phyloP scores from a whole-genome alignment of 2,329 filamentous ascomycete genomes.

The Lecanicillium sp. region DNA sequence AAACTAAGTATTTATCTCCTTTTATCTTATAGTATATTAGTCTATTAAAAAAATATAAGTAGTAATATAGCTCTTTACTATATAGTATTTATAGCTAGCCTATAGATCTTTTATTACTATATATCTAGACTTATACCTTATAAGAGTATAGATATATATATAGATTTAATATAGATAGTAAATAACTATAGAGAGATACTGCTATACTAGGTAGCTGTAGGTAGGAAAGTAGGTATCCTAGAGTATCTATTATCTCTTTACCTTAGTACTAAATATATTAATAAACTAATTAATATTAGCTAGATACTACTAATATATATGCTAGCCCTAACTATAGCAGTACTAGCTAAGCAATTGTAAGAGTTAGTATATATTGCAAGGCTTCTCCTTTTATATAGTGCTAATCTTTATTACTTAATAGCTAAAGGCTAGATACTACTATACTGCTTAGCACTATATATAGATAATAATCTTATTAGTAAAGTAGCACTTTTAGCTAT shows the following conservation, averaged over 20 bases:
- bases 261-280: conserved; percentile 8
- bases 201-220: neutral
- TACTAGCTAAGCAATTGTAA: neutral
- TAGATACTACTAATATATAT: conserved; percentile 24
- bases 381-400: conserved; percentile 16
- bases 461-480: neutral
- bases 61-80: neutral
- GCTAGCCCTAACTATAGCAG: conserved; percentile 9
- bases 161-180: neutral
- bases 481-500: conserved; percentile 4
- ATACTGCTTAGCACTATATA: conserved; percentile 13
- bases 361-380: conserved; percentile 9
- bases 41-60: neutral
- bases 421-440: conserved; percentile 18
- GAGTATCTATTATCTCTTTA: neutral
- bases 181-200: neutral
- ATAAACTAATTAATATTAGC: conserved; percentile 15
- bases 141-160: neutral
- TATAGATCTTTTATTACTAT: neutral
- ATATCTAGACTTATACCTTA: neutral
- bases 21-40: neutral
- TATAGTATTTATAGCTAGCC: neutral
- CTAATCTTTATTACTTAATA: conserved; percentile 11
- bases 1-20: neutral
- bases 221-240: neutral